Evolutionary conservation across 768 basidiomycete genomes (phyloP).

Genomic region (Exidia glandulosa): DNA sequence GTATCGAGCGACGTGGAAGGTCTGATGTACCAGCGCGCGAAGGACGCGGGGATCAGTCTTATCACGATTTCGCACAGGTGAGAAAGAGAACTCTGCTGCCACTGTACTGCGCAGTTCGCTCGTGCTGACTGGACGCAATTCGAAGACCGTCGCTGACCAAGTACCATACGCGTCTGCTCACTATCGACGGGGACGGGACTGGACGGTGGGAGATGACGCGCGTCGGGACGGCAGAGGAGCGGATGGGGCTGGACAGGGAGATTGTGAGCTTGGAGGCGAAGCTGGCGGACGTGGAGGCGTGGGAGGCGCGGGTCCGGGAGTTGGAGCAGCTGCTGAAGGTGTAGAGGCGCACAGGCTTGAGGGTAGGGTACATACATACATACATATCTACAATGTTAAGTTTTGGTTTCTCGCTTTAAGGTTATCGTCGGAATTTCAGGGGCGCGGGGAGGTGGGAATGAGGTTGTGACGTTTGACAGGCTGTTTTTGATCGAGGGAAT

Average conservation of each 20-base stretch:
- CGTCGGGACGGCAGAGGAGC: slow-evolving; percentile 64
- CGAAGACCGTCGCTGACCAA: slow-evolving; percentile 73
- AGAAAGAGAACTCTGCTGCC: slow-evolving; percentile 11
- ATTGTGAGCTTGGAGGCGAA: slow-evolving; percentile 54
- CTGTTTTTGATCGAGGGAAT: too few relatives aligned
- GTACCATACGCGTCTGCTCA: slow-evolving; percentile 82
- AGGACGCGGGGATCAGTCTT: slow-evolving; percentile 78
- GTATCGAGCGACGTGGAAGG: slow-evolving; percentile 96
- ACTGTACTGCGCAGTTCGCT: not conserved
- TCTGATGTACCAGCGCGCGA: slow-evolving; percentile 88
- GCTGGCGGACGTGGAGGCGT: slow-evolving; percentile 56
- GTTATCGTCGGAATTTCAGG: too few relatives aligned
- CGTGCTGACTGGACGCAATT: too few relatives aligned
- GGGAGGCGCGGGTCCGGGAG: slow-evolving; percentile 62
- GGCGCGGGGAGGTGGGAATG: too few relatives aligned
- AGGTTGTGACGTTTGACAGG: too few relatives aligned
- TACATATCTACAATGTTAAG: too few relatives aligned
- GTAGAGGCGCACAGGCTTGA: not conserved
- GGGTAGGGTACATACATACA: too few relatives aligned
- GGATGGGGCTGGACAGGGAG: slow-evolving; percentile 65
- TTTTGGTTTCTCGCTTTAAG: too few relatives aligned
- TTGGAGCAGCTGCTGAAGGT: slow-evolving; percentile 40
- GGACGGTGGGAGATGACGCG: slow-evolving; percentile 61
- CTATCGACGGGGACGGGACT: slow-evolving; percentile 59
- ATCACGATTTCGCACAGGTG: slow-evolving; percentile 86